phyloP scores from a whole-genome alignment of 2,329 filamentous ascomycete species.

The Stromatinia cepivora region DNA sequence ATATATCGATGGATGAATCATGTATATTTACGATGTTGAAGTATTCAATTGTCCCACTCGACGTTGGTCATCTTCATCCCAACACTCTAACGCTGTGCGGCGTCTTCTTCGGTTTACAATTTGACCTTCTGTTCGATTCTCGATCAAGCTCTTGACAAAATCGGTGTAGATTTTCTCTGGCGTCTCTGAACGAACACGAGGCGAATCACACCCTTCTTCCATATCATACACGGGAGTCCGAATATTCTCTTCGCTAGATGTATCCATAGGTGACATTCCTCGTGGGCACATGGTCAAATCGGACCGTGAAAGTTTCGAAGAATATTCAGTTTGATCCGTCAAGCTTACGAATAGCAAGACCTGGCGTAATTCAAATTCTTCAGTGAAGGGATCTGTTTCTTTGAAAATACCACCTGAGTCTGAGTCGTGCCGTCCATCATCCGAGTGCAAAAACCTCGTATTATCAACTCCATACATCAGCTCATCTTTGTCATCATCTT shows the following conservation, averaged over 20 bases:
- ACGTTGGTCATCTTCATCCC: constrained; percentile 28
- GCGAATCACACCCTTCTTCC: constrained; percentile 11
- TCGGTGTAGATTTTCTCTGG: constrained; percentile 28
- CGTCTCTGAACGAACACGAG: constrained; percentile 5
- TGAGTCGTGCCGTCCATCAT: background rate
- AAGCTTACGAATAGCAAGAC: background rate
- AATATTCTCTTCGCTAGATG: constrained; percentile 16
- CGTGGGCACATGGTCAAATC: background rate
- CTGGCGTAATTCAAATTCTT: constrained; percentile 6
- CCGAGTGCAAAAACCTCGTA: constrained; percentile 8
- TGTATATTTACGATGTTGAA: constrained; percentile 12
- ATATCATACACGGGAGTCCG: constrained; percentile 16
- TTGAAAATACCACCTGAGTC: background rate
- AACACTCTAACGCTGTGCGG: constrained; percentile 31
- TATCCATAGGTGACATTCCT: background rate
- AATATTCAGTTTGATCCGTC: no score
- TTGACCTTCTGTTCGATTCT: constrained; percentile 27
- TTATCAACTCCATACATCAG: background rate
- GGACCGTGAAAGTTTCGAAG: background rate
- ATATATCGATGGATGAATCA: background rate
- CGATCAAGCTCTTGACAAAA: constrained; percentile 30
- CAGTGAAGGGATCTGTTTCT: constrained; percentile 15
- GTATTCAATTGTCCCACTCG: background rate
- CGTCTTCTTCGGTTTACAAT: constrained; percentile 30
- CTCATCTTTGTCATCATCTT: background rate